A percentile compares a stretch with the other conserved stretches of the same genome.
phyloP scores from a whole-genome alignment of 2,329 filamentous ascomycete genomes.

The Aspergillus glaucus region DNA sequence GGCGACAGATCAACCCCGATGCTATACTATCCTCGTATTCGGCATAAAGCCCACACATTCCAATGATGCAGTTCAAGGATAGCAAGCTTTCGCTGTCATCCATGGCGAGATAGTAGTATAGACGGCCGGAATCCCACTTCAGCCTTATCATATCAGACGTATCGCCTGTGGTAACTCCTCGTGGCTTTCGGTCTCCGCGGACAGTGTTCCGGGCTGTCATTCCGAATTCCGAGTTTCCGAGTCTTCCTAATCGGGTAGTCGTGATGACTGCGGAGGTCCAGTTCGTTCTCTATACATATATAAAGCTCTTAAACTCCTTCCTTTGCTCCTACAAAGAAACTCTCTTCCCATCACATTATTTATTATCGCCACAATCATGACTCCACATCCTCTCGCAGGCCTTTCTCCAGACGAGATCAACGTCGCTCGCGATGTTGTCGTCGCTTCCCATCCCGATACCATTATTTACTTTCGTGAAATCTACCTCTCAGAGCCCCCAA shows the following conservation, averaged over 20 bases:
- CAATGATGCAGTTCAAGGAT: neutral
- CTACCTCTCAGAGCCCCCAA: conserved; percentile 46
- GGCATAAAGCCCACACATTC: neutral
- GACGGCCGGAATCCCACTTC: neutral
- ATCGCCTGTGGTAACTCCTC: neutral
- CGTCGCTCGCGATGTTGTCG: conserved; percentile 27
- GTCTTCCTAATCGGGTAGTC: neutral
- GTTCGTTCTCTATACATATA: neutral
- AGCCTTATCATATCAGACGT: neutral
- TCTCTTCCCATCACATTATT: neutral
- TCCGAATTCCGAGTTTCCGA: neutral
- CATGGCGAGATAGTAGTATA: neutral
- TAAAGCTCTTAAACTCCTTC: neutral
- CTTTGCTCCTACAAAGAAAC: neutral
- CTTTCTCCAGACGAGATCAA: conserved; percentile 30
- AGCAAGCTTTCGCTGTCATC: neutral
- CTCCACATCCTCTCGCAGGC: conserved; percentile 28
- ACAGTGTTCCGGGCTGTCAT: neutral
- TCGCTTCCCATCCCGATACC: conserved; percentile 22
- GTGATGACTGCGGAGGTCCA: neutral
- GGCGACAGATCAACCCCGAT: neutral
- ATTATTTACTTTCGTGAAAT: conserved; percentile 45
- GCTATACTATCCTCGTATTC: neutral
- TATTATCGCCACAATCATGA: conserved; percentile 10
- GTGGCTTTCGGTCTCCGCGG: neutral